phyloP scores from a whole-genome alignment of 1,139 yeast genomes.

The Sugiyamaella neomexicana region DNA sequence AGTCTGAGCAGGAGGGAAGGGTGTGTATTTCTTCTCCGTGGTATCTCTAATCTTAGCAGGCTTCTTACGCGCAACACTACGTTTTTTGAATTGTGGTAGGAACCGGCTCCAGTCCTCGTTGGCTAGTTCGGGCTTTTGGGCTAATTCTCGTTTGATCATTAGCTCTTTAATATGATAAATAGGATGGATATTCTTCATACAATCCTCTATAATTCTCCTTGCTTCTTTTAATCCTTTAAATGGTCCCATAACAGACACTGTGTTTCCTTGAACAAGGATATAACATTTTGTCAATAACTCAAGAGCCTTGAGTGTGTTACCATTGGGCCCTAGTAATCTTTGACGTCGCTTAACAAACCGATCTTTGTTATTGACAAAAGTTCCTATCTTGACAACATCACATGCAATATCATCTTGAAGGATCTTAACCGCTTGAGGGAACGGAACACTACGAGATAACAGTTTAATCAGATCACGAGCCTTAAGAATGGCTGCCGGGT shows the following conservation, averaged over 20 bases:
- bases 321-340: constrained; percentile 93
- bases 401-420: constrained; percentile 91
- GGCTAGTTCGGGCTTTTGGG: constrained; percentile 92
- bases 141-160: constrained; percentile 94
- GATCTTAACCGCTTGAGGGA: constrained; percentile 92
- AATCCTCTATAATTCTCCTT: constrained; percentile 93
- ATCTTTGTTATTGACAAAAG: constrained; percentile 84
- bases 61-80: constrained; percentile 91
- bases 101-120: constrained; percentile 97
- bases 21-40: constrained; percentile 83
- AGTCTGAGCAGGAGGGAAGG: constrained; percentile 97
- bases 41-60: constrained; percentile 59
- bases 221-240: constrained; percentile 89
- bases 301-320: constrained; percentile 92
- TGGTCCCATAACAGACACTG: constrained; percentile 98
- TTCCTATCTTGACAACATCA: constrained; percentile 94
- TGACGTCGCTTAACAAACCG: constrained; percentile 95
- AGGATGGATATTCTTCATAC: constrained; percentile 96
- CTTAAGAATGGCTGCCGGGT: constrained; percentile 89
- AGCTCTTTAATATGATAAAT: constrained; percentile 94
- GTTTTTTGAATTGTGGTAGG: constrained; percentile 94
- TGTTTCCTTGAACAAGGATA: constrained; percentile 93
- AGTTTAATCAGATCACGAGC: constrained; percentile 94
- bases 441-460: constrained; percentile 94
- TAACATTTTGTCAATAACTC: constrained; percentile 92